Evolutionary conservation across 2,329 filamentous ascomycete genomes (phyloP).

Genomic region (Microascus cirrosus): DNA sequence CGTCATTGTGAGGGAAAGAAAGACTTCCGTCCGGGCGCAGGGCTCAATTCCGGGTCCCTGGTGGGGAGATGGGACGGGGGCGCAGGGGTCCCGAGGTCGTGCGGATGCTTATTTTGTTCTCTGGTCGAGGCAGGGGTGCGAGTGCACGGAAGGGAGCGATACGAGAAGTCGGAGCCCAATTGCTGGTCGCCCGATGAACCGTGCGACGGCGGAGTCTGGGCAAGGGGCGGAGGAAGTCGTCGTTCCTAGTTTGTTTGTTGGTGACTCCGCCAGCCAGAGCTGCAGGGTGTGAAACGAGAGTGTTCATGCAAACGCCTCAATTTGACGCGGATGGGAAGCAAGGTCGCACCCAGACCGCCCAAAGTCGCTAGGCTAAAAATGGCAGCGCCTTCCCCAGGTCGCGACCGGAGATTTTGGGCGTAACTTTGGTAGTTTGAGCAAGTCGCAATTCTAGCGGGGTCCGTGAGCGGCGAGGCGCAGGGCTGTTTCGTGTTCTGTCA

Average conservation of each 20-base stretch:
- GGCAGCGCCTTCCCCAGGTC: background rate
- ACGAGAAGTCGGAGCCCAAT: background rate
- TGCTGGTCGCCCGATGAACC: background rate
- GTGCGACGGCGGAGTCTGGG: background rate
- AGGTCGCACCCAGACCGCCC: background rate
- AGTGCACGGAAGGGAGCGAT: background rate
- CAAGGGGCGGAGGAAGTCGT: background rate
- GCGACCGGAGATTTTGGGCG: background rate
- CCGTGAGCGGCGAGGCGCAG: background rate
- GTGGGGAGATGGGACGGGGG: background rate
- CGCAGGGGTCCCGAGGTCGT: background rate
- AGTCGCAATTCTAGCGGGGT: background rate
- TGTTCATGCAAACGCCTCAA: background rate
- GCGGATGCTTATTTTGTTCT: background rate
- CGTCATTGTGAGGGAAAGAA: conserved; percentile 4
- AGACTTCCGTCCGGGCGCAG: background rate
- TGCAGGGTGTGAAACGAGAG: background rate
- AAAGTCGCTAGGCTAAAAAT: background rate
- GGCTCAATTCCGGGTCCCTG: background rate
- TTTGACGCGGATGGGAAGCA: background rate
- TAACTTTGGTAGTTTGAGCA: background rate
- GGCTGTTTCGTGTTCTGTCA: background rate
- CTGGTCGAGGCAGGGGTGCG: background rate
- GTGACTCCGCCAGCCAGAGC: background rate
- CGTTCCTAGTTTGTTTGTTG: background rate